Conservation (phyloP, 495 filamentous ascomycete genomes). For the Aspergillus carlsbadensis region DNA sequence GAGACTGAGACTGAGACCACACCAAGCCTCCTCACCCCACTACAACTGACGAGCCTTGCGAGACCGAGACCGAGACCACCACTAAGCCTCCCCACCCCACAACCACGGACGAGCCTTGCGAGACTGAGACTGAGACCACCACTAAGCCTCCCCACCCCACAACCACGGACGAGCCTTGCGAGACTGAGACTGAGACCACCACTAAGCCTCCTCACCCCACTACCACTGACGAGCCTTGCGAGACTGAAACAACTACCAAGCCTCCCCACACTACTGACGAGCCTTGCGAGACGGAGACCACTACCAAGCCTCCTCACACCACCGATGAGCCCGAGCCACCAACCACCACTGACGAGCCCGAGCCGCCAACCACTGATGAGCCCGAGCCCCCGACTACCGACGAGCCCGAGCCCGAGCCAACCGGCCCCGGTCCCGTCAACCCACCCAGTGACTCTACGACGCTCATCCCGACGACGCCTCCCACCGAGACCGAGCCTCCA, state of each 20-base stretch:
- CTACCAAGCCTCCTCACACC: not conserved
- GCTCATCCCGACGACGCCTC: constrained; percentile 15
- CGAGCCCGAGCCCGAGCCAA: not conserved
- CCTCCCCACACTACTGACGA: not conserved
- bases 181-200: not conserved
- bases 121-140: constrained; percentile 1
- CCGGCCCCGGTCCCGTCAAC: not conserved
- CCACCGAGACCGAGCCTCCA: not conserved
- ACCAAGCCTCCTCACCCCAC: not conserved
- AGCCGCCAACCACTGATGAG: not conserved
- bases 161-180: no score
- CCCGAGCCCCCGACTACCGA: not conserved
- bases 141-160: no score
- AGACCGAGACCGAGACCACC: not conserved
- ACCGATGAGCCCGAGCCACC: not conserved
- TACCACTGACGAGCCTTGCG: not conserved
- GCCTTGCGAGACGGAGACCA: not conserved
- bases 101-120: not conserved
- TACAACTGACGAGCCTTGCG: not conserved
- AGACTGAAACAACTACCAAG: not conserved
- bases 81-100: not conserved
- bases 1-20: not conserved
- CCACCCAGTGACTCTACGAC: constrained; percentile 7
- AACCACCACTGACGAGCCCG: not conserved
- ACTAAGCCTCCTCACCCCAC: not conserved